Conservation (phyloP, 148 eudicot species). For the Euryodendron excelsum region DNA sequence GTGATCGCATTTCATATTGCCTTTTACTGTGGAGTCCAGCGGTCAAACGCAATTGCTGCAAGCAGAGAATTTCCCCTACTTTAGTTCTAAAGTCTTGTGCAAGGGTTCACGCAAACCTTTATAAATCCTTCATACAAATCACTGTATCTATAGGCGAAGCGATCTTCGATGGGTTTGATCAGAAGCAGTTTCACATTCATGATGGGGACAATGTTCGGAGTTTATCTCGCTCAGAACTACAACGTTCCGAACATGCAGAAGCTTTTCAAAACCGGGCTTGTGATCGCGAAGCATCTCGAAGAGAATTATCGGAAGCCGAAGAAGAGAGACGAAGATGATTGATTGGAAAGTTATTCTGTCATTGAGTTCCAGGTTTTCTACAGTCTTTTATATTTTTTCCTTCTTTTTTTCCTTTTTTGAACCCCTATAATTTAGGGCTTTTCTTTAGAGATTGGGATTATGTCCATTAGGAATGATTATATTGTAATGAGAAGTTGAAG, state of each 20-base stretch:
- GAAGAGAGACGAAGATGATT: constrained; percentile 35
- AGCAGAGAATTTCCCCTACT: background rate
- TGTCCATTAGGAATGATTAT: background rate
- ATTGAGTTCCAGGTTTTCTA: background rate
- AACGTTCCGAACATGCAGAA: constrained; percentile 44
- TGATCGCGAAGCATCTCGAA: constrained; percentile 39
- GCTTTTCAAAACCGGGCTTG: constrained; percentile 35
- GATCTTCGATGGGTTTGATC: constrained; percentile 40
- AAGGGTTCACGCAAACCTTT: background rate
- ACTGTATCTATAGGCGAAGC: background rate
- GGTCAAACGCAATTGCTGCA: background rate
- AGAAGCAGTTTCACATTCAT: constrained; percentile 36
- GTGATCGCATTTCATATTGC: no score
- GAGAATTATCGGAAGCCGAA: constrained; percentile 56
- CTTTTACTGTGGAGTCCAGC: background rate
- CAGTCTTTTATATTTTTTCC: background rate
- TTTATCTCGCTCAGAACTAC: constrained; percentile 60
- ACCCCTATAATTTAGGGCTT: background rate
- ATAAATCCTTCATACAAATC: background rate
- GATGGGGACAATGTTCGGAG: constrained; percentile 41
- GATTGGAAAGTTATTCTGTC: background rate
- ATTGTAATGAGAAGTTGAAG: background rate
- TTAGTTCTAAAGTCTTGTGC: background rate
- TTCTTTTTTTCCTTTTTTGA: background rate
- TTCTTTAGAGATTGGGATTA: background rate